Conservation (phyloP, 352 stramenopile species). For the Achlya hypogyna region DNA sequence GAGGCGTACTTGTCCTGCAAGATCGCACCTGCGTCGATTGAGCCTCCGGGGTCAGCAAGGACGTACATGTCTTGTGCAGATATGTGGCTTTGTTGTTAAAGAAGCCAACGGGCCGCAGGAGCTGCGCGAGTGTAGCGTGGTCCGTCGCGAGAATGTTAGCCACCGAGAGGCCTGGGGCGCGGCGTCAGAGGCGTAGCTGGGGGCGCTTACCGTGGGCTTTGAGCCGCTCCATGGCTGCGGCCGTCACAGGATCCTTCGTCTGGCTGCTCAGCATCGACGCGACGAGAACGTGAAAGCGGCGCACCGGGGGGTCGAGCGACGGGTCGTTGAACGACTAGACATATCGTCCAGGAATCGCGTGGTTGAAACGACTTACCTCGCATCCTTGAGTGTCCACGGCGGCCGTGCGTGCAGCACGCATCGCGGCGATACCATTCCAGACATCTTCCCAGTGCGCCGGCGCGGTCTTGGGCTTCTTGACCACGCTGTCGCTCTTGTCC, state of each 20-base stretch:
- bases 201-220: constrained; percentile 41
- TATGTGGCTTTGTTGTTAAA: constrained; percentile 95
- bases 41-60: neutral
- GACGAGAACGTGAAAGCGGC: constrained; percentile 90
- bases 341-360: neutral
- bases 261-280: constrained; percentile 96
- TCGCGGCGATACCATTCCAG: constrained; percentile 48
- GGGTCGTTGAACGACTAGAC: constrained; percentile 23
- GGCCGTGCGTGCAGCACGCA: constrained; percentile 48
- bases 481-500: constrained; percentile 26
- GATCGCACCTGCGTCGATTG: constrained; percentile 31
- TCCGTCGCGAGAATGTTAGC: constrained; percentile 80
- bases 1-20: constrained; percentile 44
- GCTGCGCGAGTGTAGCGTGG: constrained; percentile 66
- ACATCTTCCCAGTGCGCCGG: constrained; percentile 50
- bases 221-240: constrained; percentile 59
- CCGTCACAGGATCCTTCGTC: constrained; percentile 92
- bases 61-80: constrained; percentile 68
- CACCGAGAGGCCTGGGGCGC: constrained; percentile 65
- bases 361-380: constrained; percentile 34
- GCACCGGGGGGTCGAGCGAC: constrained; percentile 32
- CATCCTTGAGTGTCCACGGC: constrained; percentile 67
- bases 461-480: constrained; percentile 26
- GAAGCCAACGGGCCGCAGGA: constrained; percentile 92
- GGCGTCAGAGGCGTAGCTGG: constrained; percentile 31